A percentile compares a stretch with the other conserved stretches of the same genome.
phyloP scores from a whole-genome alignment of 2,329 filamentous ascomycete species.

The Westerdykella aurantiaca region DNA sequence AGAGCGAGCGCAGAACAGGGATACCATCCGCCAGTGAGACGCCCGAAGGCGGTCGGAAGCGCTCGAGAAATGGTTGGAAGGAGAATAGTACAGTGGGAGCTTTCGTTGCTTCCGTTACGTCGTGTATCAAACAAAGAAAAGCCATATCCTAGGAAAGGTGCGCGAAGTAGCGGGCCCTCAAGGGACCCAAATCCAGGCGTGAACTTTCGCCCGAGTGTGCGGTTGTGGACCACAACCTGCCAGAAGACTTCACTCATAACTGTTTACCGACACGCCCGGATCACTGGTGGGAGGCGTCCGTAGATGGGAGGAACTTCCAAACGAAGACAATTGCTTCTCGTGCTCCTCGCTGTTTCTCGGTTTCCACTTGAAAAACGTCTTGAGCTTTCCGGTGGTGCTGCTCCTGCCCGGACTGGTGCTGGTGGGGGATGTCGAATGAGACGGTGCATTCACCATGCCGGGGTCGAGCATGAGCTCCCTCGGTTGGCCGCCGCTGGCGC shows the following conservation, averaged over 20 bases:
- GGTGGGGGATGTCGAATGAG: constrained; percentile 17
- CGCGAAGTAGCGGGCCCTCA: constrained; percentile 5
- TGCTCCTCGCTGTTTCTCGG: constrained; percentile 20
- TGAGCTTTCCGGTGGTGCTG: constrained; percentile 30
- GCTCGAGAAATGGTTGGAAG: constrained; percentile 1
- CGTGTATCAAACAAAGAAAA: constrained; percentile 14
- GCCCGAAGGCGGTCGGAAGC: constrained; percentile 12
- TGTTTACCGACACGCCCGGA: constrained; percentile 29
- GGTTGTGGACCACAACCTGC: too few relatives aligned
- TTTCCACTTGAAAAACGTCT: constrained; percentile 34
- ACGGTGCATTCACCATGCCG: constrained; percentile 18
- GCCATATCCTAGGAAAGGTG: constrained; percentile 13
- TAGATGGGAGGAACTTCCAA: constrained; percentile 31
- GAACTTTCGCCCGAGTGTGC: too few relatives aligned
- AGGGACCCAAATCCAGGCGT: not conserved
- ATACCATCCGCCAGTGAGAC: constrained; percentile 2
- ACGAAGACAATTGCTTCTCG: constrained; percentile 32
- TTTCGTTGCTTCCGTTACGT: constrained; percentile 18
- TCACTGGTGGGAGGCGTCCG: constrained; percentile 33
- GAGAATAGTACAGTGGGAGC: constrained; percentile 15
- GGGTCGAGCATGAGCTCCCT: constrained; percentile 24
- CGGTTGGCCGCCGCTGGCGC: constrained; percentile 22
- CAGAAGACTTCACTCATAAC: constrained; percentile 26
- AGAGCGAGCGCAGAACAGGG: not conserved
- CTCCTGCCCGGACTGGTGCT: constrained; percentile 21